Evolutionary conservation across 2,329 filamentous ascomycete genomes (phyloP).

Genomic region (Phyllosticta paracitricarpa): DNA sequence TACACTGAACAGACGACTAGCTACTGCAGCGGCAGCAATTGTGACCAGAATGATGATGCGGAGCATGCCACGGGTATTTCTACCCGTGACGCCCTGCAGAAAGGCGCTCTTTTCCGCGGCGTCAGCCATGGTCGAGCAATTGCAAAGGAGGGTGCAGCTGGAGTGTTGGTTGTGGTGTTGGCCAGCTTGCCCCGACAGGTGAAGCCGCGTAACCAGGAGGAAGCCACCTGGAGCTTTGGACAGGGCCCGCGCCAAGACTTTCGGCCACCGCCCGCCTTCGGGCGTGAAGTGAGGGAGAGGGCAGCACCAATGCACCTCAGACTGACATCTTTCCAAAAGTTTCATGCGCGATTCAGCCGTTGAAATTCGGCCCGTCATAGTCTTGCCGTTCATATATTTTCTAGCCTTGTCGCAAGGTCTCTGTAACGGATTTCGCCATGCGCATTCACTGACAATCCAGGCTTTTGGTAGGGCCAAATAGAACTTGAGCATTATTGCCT

Average conservation of each 20-base stretch:
- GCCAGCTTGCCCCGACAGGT: constrained; percentile 3
- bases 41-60: constrained; percentile 81
- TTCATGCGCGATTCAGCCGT: not conserved
- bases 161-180: constrained; percentile 3
- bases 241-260: constrained; percentile 9
- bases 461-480: not conserved
- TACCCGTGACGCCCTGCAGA: constrained; percentile 67
- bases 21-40: constrained; percentile 84
- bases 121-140: constrained; percentile 25
- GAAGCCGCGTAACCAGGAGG: constrained; percentile 8
- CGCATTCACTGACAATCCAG: too few species aligned
- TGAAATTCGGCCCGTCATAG: not conserved
- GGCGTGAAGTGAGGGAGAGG: too few species aligned
- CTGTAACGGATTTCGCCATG: not conserved
- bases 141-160: not conserved
- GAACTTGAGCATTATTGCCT: not conserved
- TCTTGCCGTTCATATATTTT: not conserved
- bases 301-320: not conserved
- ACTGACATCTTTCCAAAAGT: not conserved
- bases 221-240: constrained; percentile 7
- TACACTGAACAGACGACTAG: constrained; percentile 93
- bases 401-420: not conserved
- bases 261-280: not conserved
- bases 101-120: constrained; percentile 38
- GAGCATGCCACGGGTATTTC: constrained; percentile 75